A percentile compares a stretch with the other conserved stretches of the same genome.
These are phyloP conservation scores for Tolypocladium pustulatum DNA, from an alignment of 2,329 filamentous ascomycete species.

Conservation along the genomic window DNA sequence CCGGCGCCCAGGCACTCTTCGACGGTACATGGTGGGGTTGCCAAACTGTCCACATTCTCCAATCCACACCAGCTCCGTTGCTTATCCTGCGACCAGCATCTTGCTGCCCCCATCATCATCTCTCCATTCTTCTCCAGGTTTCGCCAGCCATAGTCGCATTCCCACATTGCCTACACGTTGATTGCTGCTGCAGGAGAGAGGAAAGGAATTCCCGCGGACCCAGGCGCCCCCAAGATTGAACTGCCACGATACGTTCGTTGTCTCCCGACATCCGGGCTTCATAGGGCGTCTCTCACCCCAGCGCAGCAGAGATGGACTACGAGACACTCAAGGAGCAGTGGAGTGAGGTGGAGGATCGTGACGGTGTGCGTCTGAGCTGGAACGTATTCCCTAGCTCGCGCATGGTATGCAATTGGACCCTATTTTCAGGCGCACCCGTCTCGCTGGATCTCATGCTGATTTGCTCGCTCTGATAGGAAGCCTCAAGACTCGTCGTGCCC, in stretches of 20 bases:
- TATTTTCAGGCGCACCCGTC: not conserved
- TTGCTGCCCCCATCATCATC: not conserved
- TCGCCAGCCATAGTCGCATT: not conserved
- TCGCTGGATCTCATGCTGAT: not conserved
- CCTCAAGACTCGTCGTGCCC: constrained; percentile 85
- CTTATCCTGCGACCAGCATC: not conserved
- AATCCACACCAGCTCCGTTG: not conserved
- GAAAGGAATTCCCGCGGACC: not conserved
- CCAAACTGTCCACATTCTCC: constrained; percentile 4
- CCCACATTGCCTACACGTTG: not conserved
- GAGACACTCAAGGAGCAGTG: constrained; percentile 90
- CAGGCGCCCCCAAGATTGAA: not conserved
- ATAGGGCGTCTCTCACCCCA: not conserved
- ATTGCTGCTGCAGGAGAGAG: not conserved
- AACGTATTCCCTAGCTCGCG: constrained; percentile 97
- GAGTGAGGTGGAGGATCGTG: constrained; percentile 91
- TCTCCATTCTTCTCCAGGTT: not conserved
- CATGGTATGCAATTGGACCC: constrained; percentile 56
- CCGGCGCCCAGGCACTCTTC: not conserved
- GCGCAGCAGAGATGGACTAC: constrained; percentile 60
- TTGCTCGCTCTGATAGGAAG: constrained; percentile 51
- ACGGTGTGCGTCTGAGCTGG: constrained; percentile 95
- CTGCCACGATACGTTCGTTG: not conserved
- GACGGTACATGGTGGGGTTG: not conserved
- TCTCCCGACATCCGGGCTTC: not conserved